Base-by-base conservation (phyloP, 176 grass and related monocot species). In the Alopecurus myosuroides region DNA sequence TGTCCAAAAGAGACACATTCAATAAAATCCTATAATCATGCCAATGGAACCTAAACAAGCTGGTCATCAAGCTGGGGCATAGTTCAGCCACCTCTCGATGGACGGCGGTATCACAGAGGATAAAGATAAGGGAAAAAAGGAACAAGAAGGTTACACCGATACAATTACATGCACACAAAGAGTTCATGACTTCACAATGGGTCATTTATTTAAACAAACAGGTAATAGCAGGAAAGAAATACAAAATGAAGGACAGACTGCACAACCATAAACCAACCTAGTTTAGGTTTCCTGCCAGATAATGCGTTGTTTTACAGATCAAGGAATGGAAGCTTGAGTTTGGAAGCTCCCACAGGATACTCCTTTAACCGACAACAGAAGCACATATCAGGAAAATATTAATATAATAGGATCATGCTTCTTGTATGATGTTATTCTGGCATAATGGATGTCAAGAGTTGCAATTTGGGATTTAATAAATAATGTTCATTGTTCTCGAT, bases 221-320 rank as follows among this genome's bases (percentile, higher is more conserved):
- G 26, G 20, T 13, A 73, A 77, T 17, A 52, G 15, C 34, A 85
- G 45, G 11, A 42, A 22, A 41, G 34, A n/a, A n/a, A n/a, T n/a
- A 25, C 23, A 34, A n/a, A 15, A 68, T 0, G 4, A 48, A 69
- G 22, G 75, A 53, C 17, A 76, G 36, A 76, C 1, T 69, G 60
- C 39, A 17, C 51, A 72, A 44, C 50, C 62, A 42, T 74, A 77
- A 81, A 56, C 69, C 2, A 78, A 97, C 94, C 94, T 68, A 97
- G 82, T 84, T 97, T 89, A 86, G 91, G 78, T 49, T 91, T 91
- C 77, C 93, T 82, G 71, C 91, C 94, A 82, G 94, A 91, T 56
- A 97, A 91, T 56, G 91, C 80, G 78, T 97, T 97, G 84, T 94
- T 97, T 11, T 91, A 93, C 56, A 97, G 78, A 92, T 97, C 91